Conservation (phyloP, 2,329 filamentous ascomycete genomes). For the Lasiodiplodia sp. region DNA sequence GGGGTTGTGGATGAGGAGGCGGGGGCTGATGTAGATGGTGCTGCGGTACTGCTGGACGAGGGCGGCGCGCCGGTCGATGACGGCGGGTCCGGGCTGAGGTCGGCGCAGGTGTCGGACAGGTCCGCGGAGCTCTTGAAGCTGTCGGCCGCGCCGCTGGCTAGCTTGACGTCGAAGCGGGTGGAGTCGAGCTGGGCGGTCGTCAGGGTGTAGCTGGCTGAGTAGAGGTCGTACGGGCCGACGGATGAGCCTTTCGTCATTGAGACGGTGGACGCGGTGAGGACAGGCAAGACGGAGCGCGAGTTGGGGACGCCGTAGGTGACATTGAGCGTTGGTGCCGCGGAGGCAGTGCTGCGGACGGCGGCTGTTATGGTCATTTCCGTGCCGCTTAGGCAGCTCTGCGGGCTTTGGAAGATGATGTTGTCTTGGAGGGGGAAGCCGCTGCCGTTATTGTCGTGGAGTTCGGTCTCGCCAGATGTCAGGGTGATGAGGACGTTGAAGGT, state of each 20-base stretch:
- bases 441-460: slow-evolving; percentile 65
- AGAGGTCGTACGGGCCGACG: slow-evolving; percentile 39
- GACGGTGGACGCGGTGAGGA: slow-evolving; percentile 36
- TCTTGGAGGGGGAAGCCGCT: slow-evolving; percentile 63
- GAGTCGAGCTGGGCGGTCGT: slow-evolving; percentile 1
- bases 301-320: slow-evolving; percentile 38
- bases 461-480: slow-evolving; percentile 55
- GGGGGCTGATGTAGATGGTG: neutral
- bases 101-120: slow-evolving; percentile 6
- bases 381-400: slow-evolving; percentile 61
- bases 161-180: slow-evolving; percentile 17
- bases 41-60: neutral
- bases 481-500: slow-evolving; percentile 65
- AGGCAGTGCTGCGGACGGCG: slow-evolving; percentile 35
- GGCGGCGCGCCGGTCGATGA: neutral
- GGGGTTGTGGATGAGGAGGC: neutral
- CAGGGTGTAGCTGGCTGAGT: slow-evolving; percentile 37
- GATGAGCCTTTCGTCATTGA: slow-evolving; percentile 39
- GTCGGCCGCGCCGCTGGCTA: slow-evolving; percentile 5
- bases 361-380: slow-evolving; percentile 38
- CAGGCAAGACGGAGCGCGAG: slow-evolving; percentile 37
- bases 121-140: slow-evolving; percentile 13
- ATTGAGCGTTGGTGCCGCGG: slow-evolving; percentile 30
- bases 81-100: slow-evolving; percentile 13
- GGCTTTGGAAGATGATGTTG: slow-evolving; percentile 61